phyloP scores from a whole-genome alignment of 2,329 filamentous ascomycete genomes.

The Penicillium psychrosexuale region DNA sequence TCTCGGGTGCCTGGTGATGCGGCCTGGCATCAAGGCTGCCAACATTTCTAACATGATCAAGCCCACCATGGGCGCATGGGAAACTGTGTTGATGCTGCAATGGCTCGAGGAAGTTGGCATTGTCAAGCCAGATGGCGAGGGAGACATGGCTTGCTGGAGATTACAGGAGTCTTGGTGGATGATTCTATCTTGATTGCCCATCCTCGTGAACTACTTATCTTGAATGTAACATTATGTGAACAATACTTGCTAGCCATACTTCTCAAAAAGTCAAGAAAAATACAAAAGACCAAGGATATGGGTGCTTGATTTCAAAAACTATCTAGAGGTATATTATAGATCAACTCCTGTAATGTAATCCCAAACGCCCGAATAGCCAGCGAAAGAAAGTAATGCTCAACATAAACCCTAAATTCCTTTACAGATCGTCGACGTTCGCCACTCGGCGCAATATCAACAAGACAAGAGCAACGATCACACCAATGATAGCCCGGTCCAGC shows the following conservation, averaged over 20 bases:
- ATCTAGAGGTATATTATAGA: constrained; percentile 3
- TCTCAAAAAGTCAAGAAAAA: background rate
- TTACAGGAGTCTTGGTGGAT: constrained; percentile 45
- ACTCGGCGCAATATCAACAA: constrained; percentile 63
- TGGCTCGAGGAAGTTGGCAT: constrained; percentile 38
- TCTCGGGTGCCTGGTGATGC: constrained; percentile 40
- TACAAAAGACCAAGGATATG: background rate
- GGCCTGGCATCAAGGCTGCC: constrained; percentile 39
- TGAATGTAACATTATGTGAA: background rate
- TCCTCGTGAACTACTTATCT: background rate
- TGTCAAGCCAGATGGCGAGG: constrained; percentile 14
- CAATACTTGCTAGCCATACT: background rate
- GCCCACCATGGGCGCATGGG: constrained; percentile 43
- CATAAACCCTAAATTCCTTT: background rate
- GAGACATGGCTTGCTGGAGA: constrained; percentile 27
- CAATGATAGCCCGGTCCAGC: constrained; percentile 78
- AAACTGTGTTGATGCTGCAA: constrained; percentile 39
- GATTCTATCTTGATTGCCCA: constrained; percentile 21
- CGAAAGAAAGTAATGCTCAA: background rate
- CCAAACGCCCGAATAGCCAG: background rate
- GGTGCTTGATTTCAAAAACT: background rate
- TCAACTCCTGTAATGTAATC: constrained; percentile 1
- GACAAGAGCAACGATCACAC: constrained; percentile 65
- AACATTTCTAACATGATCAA: constrained; percentile 39
- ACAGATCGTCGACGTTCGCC: constrained; percentile 25